These are phyloP conservation scores for Xylaria venustula DNA, from an alignment of 495 filamentous ascomycete species.

Conservation along the genomic window DNA sequence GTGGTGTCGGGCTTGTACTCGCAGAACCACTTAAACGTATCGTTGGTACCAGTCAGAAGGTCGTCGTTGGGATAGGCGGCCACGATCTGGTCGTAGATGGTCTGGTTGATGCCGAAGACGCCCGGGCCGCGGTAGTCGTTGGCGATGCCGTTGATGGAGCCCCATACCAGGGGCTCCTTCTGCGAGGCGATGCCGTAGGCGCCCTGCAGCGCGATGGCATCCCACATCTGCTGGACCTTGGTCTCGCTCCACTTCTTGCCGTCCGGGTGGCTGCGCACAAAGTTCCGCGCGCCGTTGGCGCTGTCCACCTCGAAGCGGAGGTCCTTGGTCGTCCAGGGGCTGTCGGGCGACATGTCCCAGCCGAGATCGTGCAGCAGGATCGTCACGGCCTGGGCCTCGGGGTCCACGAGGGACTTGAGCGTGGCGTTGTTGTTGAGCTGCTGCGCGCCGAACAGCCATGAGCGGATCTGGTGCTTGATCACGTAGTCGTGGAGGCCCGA, in stretches of 20 bases:
- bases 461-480: constrained; percentile 50
- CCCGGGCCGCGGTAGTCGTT: constrained; percentile 13
- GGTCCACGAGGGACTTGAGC: constrained; percentile 26
- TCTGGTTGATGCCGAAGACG: constrained; percentile 14
- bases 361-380: constrained; percentile 35
- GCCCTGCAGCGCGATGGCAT: constrained; percentile 25
- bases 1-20: constrained; percentile 21
- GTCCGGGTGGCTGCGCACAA: constrained; percentile 44
- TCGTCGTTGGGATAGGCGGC: constrained; percentile 17
- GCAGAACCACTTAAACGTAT: constrained; percentile 18
- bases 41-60: constrained; percentile 11
- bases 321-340: constrained; percentile 24
- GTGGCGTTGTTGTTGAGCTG: constrained; percentile 35
- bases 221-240: constrained; percentile 24
- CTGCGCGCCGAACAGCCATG: constrained; percentile 42
- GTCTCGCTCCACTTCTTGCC: constrained; percentile 17
- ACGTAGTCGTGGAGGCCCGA: constrained; percentile 21
- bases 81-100: constrained; percentile 14
- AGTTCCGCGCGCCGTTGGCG: constrained; percentile 78
- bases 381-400: constrained; percentile 32
- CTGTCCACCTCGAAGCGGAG: constrained; percentile 56
- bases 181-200: constrained; percentile 13
- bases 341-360: constrained; percentile 20
- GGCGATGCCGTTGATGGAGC: constrained; percentile 13
- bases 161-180: constrained; percentile 25